Percentiles rank a stretch among this genome's conserved stretches.
These are phyloP conservation scores for Dactylonectria estremocensis DNA, from an alignment of 2,329 filamentous ascomycete species.

Conservation along the genomic window DNA sequence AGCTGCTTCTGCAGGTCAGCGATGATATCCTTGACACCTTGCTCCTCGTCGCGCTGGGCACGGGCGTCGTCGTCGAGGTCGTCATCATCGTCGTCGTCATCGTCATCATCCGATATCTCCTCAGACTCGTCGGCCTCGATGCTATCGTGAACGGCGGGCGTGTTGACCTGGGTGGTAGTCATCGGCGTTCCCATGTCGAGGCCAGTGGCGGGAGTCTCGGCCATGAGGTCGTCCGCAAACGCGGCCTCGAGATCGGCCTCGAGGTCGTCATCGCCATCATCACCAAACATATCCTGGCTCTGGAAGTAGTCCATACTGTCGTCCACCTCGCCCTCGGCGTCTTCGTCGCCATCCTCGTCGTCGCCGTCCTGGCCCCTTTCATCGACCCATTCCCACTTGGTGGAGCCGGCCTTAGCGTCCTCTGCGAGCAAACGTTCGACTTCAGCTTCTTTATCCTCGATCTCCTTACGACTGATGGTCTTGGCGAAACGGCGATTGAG, in stretches of 20 bases:
- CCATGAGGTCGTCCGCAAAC: conserved; percentile 60
- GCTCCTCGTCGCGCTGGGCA: conserved; percentile 64
- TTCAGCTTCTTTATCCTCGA: conserved; percentile 86
- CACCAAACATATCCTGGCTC: conserved; percentile 49
- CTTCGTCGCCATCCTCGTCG: conserved; percentile 65
- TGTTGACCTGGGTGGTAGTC: conserved; percentile 59
- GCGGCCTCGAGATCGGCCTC: conserved; percentile 71
- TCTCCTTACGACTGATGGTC: conserved; percentile 85
- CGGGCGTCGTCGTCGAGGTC: conserved; percentile 70
- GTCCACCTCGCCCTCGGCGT: conserved; percentile 64
- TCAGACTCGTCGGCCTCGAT: conserved; percentile 60
- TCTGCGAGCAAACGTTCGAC: conserved; percentile 81
- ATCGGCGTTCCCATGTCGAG: conserved; percentile 63
- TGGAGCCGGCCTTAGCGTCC: conserved; percentile 74
- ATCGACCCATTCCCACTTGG: conserved; percentile 77
- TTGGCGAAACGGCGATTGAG: conserved; percentile 88
- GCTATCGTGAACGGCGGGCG: conserved; percentile 63
- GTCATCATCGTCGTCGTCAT: conserved; percentile 68
- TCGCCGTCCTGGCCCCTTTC: conserved; percentile 59
- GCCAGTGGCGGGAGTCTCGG: conserved; percentile 60
- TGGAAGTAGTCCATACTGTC: conserved; percentile 60
- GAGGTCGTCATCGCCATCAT: conserved; percentile 61
- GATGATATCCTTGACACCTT: conserved; percentile 70
- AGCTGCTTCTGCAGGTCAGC: conserved; percentile 68
- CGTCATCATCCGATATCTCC: conserved; percentile 61